Conservation (phyloP, 768 basidiomycete genomes). For the Leccinellum albellum region DNA sequence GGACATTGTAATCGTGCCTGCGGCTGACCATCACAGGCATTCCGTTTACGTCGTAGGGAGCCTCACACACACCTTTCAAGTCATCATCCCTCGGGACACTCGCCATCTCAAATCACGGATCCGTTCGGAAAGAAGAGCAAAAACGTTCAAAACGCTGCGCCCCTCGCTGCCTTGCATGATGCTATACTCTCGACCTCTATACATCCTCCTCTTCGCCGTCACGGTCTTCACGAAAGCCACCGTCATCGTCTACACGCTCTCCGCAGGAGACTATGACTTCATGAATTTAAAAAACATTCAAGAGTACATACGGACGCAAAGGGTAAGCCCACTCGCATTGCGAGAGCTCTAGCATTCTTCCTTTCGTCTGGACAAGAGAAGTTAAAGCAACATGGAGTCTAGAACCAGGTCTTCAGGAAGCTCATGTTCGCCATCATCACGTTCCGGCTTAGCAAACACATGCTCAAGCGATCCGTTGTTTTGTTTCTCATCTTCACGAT, state of each 20-base stretch:
- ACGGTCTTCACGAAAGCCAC: slow-evolving; percentile 20
- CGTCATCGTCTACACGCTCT: slow-evolving; percentile 19
- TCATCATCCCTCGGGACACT: neutral
- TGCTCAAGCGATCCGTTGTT: slow-evolving; percentile 29
- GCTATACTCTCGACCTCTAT: slow-evolving; percentile 12
- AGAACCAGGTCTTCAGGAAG: slow-evolving; percentile 23
- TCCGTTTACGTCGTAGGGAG: slow-evolving; percentile 1
- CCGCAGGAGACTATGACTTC: slow-evolving; percentile 16
- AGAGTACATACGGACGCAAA: slow-evolving; percentile 17
- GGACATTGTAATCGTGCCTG: slow-evolving; percentile 9
- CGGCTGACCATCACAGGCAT: slow-evolving; percentile 2
- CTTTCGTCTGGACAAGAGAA: neutral
- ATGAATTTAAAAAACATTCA: slow-evolving; percentile 15
- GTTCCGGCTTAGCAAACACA: slow-evolving; percentile 26
- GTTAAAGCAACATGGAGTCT: neutral
- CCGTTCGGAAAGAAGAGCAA: neutral
- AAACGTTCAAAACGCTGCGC: neutral
- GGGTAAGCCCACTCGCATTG: slow-evolving; percentile 8
- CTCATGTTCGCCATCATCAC: slow-evolving; percentile 26
- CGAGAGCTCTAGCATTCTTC: neutral
- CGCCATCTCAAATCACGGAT: neutral
- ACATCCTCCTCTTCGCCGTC: slow-evolving; percentile 10
- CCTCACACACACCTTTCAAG: neutral
- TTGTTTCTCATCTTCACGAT: slow-evolving; percentile 29
- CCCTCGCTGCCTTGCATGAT: slow-evolving; percentile 9